Evolutionary conservation across 805 yeast species (phyloP).

Genomic region (Danielia oregonensis): DNA sequence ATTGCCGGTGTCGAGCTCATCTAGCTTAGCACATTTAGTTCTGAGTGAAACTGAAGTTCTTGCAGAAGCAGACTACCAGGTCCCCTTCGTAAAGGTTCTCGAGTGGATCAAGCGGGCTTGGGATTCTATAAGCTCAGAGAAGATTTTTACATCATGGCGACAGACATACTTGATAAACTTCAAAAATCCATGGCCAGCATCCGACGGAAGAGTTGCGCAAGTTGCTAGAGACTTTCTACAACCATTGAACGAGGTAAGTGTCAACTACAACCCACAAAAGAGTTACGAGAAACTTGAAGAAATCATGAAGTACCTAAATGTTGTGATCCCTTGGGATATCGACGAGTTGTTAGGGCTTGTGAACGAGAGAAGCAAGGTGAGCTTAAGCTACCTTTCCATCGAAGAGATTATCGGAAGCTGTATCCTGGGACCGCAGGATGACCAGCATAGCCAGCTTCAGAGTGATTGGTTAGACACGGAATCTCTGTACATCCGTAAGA

Average conservation of each 20-base stretch:
- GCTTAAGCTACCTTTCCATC: constrained; percentile 49
- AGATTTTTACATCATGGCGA: constrained; percentile 33
- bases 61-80: constrained; percentile 38
- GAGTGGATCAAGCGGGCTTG: constrained; percentile 58
- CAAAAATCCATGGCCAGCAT: constrained; percentile 26
- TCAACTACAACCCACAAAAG: constrained; percentile 16
- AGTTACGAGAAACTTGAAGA: constrained; percentile 42
- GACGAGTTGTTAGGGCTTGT: constrained; percentile 51
- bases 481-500: too few species aligned
- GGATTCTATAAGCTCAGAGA: constrained; percentile 38
- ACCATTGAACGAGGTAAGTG: constrained; percentile 9
- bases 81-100: constrained; percentile 53
- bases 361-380: constrained; percentile 39
- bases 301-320: constrained; percentile 46
- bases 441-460: constrained; percentile 1
- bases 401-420: constrained; percentile 62
- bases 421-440: constrained; percentile 38
- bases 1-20: constrained; percentile 1
- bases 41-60: constrained; percentile 22
- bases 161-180: constrained; percentile 31
- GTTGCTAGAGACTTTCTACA: constrained; percentile 13
- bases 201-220: constrained; percentile 7
- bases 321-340: constrained; percentile 55
- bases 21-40: background rate
- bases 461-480: too few species aligned